phyloP scores from a whole-genome alignment of 805 yeast species.

The Candida peoriensis region DNA sequence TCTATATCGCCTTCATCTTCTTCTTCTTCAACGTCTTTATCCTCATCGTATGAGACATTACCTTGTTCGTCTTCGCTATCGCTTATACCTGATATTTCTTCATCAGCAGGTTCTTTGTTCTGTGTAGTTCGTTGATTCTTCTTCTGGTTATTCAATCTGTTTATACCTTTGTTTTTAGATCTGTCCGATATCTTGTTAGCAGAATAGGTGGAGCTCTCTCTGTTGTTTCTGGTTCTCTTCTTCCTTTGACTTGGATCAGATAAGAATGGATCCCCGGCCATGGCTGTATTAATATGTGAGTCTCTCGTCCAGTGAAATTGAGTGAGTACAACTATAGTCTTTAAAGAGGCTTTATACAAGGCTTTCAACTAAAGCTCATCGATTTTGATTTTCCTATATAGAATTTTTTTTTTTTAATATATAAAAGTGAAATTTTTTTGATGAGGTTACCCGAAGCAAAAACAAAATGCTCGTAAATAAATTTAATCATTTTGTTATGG shows the following conservation, averaged over 20 bases:
- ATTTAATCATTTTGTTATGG: too few relatives aligned
- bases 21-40: conserved; percentile 29
- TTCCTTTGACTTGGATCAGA: conserved; percentile 51
- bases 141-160: too few relatives aligned
- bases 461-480: too few relatives aligned
- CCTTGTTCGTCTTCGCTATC: conserved; percentile 46
- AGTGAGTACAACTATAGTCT: too few relatives aligned
- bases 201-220: conserved; percentile 11
- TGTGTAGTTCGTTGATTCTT: conserved; percentile 6
- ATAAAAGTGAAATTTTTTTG: conserved; percentile 4
- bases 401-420: neutral
- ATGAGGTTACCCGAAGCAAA: conserved; percentile 15
- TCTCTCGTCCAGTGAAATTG: too few relatives aligned
- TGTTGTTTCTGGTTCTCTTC: conserved; percentile 16
- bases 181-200: too few relatives aligned
- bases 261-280: conserved; percentile 61
- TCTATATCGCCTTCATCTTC: conserved; percentile 38
- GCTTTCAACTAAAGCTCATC: too few relatives aligned
- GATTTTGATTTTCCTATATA: neutral
- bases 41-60: conserved; percentile 30
- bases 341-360: neutral
- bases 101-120: conserved; percentile 31
- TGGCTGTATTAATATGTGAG: too few relatives aligned
- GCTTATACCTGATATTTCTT: conserved; percentile 48
- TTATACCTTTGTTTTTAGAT: too few relatives aligned